Evolutionary conservation across 2,329 filamentous ascomycete genomes (phyloP).

Genomic region (Penicillium occitanis): DNA sequence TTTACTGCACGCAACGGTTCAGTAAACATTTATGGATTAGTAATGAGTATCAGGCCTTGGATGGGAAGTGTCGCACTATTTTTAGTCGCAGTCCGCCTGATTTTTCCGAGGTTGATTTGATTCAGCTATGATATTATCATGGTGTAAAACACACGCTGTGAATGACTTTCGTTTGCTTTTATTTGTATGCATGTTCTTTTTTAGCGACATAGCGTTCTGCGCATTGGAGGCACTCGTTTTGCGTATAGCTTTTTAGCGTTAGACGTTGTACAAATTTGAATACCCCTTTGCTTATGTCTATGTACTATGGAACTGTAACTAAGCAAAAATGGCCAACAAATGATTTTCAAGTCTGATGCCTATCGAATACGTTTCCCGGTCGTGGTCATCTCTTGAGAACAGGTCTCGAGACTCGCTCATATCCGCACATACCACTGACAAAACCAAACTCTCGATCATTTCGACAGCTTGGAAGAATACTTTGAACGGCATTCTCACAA

Average conservation of each 20-base stretch:
- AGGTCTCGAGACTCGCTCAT: neutral
- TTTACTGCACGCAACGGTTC: slow-evolving; percentile 71
- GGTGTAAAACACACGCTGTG: neutral
- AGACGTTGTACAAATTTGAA: neutral
- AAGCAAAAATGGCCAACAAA: neutral
- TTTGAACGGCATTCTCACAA: neutral
- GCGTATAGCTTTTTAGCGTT: neutral
- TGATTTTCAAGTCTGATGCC: neutral
- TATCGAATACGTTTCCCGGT: neutral
- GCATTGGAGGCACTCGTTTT: neutral
- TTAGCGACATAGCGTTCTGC: neutral
- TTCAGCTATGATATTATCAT: slow-evolving; percentile 61
- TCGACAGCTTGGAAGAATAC: neutral
- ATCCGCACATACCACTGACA: neutral
- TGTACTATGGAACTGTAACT: neutral
- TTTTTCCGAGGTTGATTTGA: slow-evolving; percentile 83
- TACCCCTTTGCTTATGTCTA: neutral
- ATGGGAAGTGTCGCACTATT: slow-evolving; percentile 77
- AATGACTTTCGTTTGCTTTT: slow-evolving; percentile 1
- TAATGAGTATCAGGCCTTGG: slow-evolving; percentile 85
- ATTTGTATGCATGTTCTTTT: neutral
- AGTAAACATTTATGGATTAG: slow-evolving; percentile 86
- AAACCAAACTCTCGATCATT: neutral
- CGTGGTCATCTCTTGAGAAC: neutral
- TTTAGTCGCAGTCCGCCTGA: slow-evolving; percentile 85